These are phyloP conservation scores for Amauroascus verrucosus DNA, from an alignment of 2,329 filamentous ascomycete species.

Conservation along the genomic window DNA sequence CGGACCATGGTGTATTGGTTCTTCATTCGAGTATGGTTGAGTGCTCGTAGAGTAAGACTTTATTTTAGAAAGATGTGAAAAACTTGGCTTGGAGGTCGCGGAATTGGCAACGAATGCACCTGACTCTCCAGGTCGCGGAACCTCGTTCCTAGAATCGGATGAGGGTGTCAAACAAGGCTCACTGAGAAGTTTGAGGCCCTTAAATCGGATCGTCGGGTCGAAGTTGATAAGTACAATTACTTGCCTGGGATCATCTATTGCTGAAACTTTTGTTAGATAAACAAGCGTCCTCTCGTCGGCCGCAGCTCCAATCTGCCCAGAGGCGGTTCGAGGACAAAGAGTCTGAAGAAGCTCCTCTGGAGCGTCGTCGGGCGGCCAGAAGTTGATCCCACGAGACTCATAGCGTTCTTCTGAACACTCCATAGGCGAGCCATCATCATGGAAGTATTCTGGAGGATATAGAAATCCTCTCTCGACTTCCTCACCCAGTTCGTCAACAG, in stretches of 20 bases:
- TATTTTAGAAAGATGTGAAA: neutral
- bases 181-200: slow-evolving; percentile 11
- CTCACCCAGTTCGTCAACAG: slow-evolving; percentile 27
- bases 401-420: slow-evolving; percentile 33
- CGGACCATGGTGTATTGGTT: neutral
- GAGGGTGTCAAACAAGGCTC: neutral
- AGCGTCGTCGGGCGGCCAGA: slow-evolving; percentile 36
- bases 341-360: slow-evolving; percentile 30
- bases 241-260: slow-evolving; percentile 6
- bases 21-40: slow-evolving; percentile 7
- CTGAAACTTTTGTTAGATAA: slow-evolving; percentile 14
- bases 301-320: slow-evolving; percentile 18
- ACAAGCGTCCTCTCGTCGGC: slow-evolving; percentile 17
- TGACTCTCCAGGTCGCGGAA: neutral
- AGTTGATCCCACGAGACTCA: slow-evolving; percentile 28
- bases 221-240: slow-evolving; percentile 17
- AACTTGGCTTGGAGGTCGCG: neutral
- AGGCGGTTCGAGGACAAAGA: slow-evolving; percentile 31
- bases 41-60: slow-evolving; percentile 7
- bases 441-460: slow-evolving; percentile 23
- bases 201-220: slow-evolving; percentile 16
- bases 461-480: slow-evolving; percentile 22
- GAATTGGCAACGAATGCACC: neutral
- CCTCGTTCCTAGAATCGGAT: neutral
- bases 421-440: slow-evolving; percentile 22